Conservation (phyloP, 2,329 filamentous ascomycete genomes). For the Hymenoscyphus albidus region DNA sequence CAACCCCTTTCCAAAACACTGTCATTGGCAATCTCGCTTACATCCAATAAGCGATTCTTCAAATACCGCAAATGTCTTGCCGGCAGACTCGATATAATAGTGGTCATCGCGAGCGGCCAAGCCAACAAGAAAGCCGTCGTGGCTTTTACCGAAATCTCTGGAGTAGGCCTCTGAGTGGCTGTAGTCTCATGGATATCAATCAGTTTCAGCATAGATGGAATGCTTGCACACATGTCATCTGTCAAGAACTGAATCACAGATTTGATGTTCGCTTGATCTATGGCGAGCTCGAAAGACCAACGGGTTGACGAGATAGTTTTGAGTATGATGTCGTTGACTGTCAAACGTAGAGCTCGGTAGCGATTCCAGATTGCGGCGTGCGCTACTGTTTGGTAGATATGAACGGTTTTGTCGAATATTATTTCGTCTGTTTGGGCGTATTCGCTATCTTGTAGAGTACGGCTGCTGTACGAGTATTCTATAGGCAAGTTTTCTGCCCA, state of each 20-base stretch:
- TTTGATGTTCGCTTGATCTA: not conserved
- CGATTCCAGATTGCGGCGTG: slow-evolving; percentile 20
- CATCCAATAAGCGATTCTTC: slow-evolving; percentile 13
- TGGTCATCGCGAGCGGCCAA: slow-evolving; percentile 16
- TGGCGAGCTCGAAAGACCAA: not conserved
- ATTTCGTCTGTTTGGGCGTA: not conserved
- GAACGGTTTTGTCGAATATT: slow-evolving; percentile 7
- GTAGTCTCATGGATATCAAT: slow-evolving; percentile 1
- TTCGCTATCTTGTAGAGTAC: not conserved
- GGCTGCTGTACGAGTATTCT: slow-evolving; percentile 10
- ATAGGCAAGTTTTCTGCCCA: slow-evolving; percentile 13
- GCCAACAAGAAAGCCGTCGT: slow-evolving; percentile 13
- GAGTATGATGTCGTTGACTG: slow-evolving; percentile 14
- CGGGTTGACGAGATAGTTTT: not conserved
- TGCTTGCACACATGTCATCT: slow-evolving; percentile 17
- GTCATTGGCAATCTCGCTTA: slow-evolving; percentile 17
- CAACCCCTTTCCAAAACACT: slow-evolving; percentile 16
- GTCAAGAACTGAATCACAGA: slow-evolving; percentile 5
- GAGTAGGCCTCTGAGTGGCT: slow-evolving; percentile 4
- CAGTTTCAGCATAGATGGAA: slow-evolving; percentile 11
- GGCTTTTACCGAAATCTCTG: slow-evolving; percentile 6
- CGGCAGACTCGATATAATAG: slow-evolving; percentile 10
- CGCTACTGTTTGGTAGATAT: slow-evolving; percentile 12
- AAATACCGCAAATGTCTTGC: slow-evolving; percentile 7
- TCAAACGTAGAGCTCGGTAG: slow-evolving; percentile 14